Base-by-base conservation (phyloP, 352 stramenopile genomes). In the Phytopythium oedochilum region DNA sequence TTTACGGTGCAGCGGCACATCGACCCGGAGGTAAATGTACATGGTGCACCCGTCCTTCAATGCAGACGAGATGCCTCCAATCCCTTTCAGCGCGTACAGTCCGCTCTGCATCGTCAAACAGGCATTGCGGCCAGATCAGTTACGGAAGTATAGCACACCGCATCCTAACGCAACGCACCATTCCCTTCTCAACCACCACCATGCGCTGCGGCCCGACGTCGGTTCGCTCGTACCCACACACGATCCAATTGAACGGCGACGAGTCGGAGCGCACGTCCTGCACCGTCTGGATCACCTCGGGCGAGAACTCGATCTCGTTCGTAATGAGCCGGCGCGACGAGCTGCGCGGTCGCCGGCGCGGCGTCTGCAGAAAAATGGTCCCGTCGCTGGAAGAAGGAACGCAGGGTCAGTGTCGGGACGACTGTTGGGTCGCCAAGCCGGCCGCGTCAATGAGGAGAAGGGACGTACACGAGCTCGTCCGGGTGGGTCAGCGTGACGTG, bases 11-110 rank as follows among this genome's bases (percentile, higher is more conserved):
- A 96, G 62, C 18, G 83, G 83, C 31, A 96, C 75, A 58, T 96
- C 86, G 14, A 96, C 81, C n/a, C 84, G 82, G 10, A 96, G 62
- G 61, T 96, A 96, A 70, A 96, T 88, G 68, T 96, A 96, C 84
- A 94, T 94, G 17, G 84, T 92, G 44, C 66, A 76, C 14, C 76
- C 82, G 55, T 91, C 81, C 46, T 90, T 76, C 28, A 93, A 40
- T 11, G 83, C 71, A 0, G 68, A 81, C 5, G 68, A 88, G 59
- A 96, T 93, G 14, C 86, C 86, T 22, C 81, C 83, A 31, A 96
- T 78, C 42, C 83, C 82, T 61, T 92, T 94, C 22, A 96, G 68
- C 12, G 82, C 83, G 45, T 93, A 88, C 20, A 93, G 52, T 14
- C 86, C 86, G 53, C 68, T 88, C 86, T 95, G 50, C 4, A 25